Evolutionary conservation across 2,329 filamentous ascomycete genomes (phyloP).

Genomic region (Sclerotinia spermophila): DNA sequence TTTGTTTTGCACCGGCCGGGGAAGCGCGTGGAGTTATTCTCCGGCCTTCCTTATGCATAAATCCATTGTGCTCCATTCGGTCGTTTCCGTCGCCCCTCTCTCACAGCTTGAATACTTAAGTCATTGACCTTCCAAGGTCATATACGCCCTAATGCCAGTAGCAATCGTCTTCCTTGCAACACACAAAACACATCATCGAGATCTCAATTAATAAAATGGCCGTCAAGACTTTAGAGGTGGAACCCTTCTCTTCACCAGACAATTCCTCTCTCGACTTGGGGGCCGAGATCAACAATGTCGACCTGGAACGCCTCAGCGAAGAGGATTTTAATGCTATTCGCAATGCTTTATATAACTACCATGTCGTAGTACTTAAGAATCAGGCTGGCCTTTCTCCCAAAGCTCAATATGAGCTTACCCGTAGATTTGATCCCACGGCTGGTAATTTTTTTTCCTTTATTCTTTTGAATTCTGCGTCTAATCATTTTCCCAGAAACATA

Average conservation of each 20-base stretch:
- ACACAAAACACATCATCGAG: neutral
- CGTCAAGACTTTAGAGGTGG: conserved; percentile 33
- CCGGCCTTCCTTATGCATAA: neutral
- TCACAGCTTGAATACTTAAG: neutral
- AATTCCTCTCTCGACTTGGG: conserved; percentile 53
- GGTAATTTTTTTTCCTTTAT: conserved; percentile 25
- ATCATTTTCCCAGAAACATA: conserved; percentile 46
- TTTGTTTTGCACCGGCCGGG: neutral
- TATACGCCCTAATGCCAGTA: neutral
- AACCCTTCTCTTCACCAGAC: conserved; percentile 27
- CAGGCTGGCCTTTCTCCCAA: conserved; percentile 61
- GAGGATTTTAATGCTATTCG: conserved; percentile 61
- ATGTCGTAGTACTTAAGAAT: conserved; percentile 68
- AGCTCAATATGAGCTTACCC: conserved; percentile 71
- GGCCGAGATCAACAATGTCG: conserved; percentile 53
- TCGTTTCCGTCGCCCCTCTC: neutral
- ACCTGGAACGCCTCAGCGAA: conserved; percentile 61
- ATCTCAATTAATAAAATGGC: conserved; percentile 26
- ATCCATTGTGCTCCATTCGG: neutral
- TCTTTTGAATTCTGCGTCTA: neutral
- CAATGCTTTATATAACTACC: conserved; percentile 62
- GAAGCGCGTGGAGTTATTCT: neutral
- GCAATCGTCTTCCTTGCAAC: neutral
- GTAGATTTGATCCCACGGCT: conserved; percentile 65
- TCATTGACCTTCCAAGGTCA: neutral